Base-by-base conservation (phyloP, 1,139 yeast species). In the Suhomyces guaymorum region DNA sequence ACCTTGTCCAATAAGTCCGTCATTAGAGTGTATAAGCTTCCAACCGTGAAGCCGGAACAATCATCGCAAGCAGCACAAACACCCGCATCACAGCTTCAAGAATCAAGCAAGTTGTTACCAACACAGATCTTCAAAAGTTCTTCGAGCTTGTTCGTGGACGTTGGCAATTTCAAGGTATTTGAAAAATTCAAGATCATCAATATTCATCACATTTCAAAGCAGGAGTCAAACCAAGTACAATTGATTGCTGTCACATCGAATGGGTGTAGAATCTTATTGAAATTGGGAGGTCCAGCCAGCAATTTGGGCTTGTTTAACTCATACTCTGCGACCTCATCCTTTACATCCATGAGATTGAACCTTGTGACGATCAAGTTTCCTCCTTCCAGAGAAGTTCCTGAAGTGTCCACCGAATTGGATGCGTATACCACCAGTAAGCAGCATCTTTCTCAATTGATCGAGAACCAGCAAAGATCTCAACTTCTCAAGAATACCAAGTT, bases 241-340 rank as follows among this genome's bases (percentile, higher is more conserved):
- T 65, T 92, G 38, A 80, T 90, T 30, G 97, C 96, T 0, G 72
- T 87, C n/a, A 88, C 97, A 1, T 72, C 80, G 32, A 82, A 81
- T 40, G 98, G 98, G 12, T 84, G 85, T 45, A 77, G 98, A 47
- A 67, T 92, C 21, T 82, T 80, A 43, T 67, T 84, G 43, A 82
- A 81, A 41, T 53, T 70, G 33, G 75, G 75, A 0, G 48, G 59
- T 12, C 28, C 38, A 12, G 41, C 57, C 6, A 41, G 64, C 6
- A 43, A 64, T 1, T 59, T 63, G 35, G 52, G 64, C 1, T 55
- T 67, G 1, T 57, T 58, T 33, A 49, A 60, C 28, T 47, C 66
- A 16, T 41, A 50, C 20, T 32, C 41, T 5, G 30, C 39, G 12
- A 19, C 43, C 8, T 34, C 37, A 33, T 32, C 39, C 5, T 20